phyloP scores from a whole-genome alignment of 1,284 basidiomycete species.

The Ceratobasidium papillatum region DNA sequence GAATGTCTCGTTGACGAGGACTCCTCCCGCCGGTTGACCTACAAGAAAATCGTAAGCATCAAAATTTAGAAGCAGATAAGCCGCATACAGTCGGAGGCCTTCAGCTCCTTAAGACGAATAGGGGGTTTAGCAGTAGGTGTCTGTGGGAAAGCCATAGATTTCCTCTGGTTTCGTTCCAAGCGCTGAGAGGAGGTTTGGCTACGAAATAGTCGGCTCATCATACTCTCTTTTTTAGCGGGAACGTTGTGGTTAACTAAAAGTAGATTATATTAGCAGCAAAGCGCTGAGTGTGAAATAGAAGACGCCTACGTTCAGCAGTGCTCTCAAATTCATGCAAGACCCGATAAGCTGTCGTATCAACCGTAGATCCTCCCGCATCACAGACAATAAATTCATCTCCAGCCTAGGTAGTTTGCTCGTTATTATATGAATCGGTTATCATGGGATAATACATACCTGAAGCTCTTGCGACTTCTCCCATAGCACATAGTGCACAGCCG shows the following conservation, averaged over 20 bases:
- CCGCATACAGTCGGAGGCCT: constrained; percentile 7
- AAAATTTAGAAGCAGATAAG: neutral
- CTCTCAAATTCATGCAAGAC: neutral
- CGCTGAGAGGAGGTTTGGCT: neutral
- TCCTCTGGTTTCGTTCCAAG: neutral
- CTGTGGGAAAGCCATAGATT: neutral
- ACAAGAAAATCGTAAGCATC: neutral
- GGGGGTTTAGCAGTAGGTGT: neutral
- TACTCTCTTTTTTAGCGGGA: neutral
- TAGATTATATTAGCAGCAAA: neutral
- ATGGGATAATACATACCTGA: neutral
- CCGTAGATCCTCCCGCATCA: constrained; percentile 18
- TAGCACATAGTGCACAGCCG: constrained; percentile 16
- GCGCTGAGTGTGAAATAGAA: neutral
- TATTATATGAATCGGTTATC: neutral
- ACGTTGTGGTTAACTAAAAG: neutral
- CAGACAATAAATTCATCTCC: constrained; percentile 16
- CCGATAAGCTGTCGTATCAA: constrained; percentile 10
- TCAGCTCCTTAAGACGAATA: constrained; percentile 19
- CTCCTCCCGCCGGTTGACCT: constrained; percentile 19
- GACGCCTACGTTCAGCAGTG: neutral
- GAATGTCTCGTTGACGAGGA: constrained; percentile 13
- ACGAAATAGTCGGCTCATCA: neutral
- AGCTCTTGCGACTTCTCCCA: constrained; percentile 19
- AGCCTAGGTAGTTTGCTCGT: neutral